These are phyloP conservation scores for Sporothrix luriei DNA, from an alignment of 2,329 filamentous ascomycete genomes.

Conservation along the genomic window DNA sequence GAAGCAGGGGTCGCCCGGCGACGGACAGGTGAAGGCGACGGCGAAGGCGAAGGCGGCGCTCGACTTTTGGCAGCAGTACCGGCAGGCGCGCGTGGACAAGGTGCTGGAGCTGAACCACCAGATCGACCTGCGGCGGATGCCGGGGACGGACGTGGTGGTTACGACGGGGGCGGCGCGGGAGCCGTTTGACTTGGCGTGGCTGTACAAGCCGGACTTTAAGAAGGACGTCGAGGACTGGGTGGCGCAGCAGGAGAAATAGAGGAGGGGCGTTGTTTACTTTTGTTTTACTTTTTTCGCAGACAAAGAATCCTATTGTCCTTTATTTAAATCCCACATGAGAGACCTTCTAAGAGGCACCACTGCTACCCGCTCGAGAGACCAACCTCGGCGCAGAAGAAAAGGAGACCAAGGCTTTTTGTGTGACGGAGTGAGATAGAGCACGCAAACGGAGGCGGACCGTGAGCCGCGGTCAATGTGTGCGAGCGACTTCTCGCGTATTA, in stretches of 20 bases:
- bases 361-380: background rate
- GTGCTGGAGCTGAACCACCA: conserved; percentile 34
- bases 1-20: background rate
- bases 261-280: background rate
- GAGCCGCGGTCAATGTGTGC: background rate
- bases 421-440: background rate
- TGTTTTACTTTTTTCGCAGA: background rate
- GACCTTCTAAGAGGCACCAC: no score
- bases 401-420: background rate
- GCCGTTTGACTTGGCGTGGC: conserved; percentile 21
- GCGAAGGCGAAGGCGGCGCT: conserved; percentile 34
- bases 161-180: background rate
- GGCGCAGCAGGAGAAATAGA: conserved; percentile 4
- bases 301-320: background rate
- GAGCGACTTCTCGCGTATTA: no score
- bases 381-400: background rate
- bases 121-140: conserved; percentile 32
- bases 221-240: conserved; percentile 26
- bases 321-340: background rate
- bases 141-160: background rate
- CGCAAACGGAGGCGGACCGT: background rate
- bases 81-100: conserved; percentile 37
- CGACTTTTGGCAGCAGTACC: conserved; percentile 38
- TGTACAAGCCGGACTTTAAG: conserved; percentile 24
- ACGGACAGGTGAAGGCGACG: conserved; percentile 30